Conservation (phyloP, 2,329 filamentous ascomycete species). For the Mollisiaceae sp. region DNA sequence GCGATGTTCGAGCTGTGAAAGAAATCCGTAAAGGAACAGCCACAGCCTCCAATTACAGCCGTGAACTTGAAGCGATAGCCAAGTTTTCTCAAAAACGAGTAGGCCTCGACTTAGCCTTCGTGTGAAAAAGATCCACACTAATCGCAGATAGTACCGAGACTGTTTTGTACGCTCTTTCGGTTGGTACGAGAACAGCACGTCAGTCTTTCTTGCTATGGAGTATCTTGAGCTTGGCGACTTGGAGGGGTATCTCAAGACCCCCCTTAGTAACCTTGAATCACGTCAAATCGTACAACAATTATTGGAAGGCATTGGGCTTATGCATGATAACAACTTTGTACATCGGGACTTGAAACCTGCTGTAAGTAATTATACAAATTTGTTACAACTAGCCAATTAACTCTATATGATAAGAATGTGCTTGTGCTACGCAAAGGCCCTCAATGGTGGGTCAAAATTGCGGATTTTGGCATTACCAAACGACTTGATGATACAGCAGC, state of each 20-base stretch:
- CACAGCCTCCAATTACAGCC: constrained; percentile 2
- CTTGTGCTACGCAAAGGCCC: constrained; percentile 12
- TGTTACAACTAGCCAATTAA: neutral
- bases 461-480: constrained; percentile 48
- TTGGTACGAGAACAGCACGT: constrained; percentile 44
- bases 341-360: constrained; percentile 22
- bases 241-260: constrained; percentile 27
- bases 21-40: constrained; percentile 8
- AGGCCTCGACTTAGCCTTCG: neutral
- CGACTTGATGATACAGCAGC: constrained; percentile 25
- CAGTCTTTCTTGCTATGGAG: constrained; percentile 47
- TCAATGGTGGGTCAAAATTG: constrained; percentile 47
- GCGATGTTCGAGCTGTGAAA: constrained; percentile 20
- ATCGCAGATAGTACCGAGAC: neutral
- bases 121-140: neutral
- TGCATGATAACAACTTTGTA: constrained; percentile 22
- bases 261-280: constrained; percentile 1
- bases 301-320: constrained; percentile 15
- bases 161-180: constrained; percentile 43
- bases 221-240: constrained; percentile 46
- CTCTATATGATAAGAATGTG: constrained; percentile 15
- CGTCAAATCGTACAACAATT: constrained; percentile 11
- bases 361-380: constrained; percentile 4
- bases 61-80: constrained; percentile 22
- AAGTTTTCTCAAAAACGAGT: constrained; percentile 22